phyloP scores from a whole-genome alignment of 129 eudicot genomes.

The Escallonia herrerae region DNA sequence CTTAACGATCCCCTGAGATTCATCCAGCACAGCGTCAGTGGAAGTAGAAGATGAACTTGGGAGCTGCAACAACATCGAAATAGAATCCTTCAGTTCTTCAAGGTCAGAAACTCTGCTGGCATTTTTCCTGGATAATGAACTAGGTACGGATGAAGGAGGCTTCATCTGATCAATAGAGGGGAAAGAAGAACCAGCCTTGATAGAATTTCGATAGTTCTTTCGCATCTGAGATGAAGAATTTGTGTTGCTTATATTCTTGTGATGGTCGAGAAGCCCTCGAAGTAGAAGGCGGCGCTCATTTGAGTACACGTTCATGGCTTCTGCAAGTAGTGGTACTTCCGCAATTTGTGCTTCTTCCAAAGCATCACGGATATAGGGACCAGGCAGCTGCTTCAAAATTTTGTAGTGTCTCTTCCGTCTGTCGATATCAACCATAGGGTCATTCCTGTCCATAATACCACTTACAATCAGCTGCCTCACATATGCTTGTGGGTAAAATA shows the following conservation, averaged over 20 bases:
- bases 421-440: conserved; percentile 38
- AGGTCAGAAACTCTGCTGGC: conserved; percentile 26
- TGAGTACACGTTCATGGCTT: conserved; percentile 69
- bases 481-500: conserved; percentile 81
- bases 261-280: conserved; percentile 35
- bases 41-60: conserved; percentile 34
- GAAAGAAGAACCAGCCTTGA: conserved; percentile 14
- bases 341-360: conserved; percentile 63
- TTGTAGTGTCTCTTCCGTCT: conserved; percentile 61
- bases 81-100: conserved; percentile 64
- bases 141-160: conserved; percentile 20
- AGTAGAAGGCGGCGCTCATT: conserved; percentile 79
- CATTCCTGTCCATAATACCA: conserved; percentile 70
- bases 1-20: conserved; percentile 40
- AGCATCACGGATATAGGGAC: conserved; percentile 49
- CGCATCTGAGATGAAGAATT: conserved; percentile 22
- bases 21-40: conserved; percentile 40
- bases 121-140: conserved; percentile 14
- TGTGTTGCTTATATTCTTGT: conserved; percentile 8
- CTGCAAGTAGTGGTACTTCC: conserved; percentile 28
- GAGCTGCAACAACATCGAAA: conserved; percentile 50
- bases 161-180: conserved; percentile 33
- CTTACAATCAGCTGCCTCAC: conserved; percentile 85
- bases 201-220: conserved; percentile 20
- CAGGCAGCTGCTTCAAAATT: conserved; percentile 75